Evolutionary conservation across 2,329 filamentous ascomycete species (phyloP).

Genomic region (Ophiostoma sp.): DNA sequence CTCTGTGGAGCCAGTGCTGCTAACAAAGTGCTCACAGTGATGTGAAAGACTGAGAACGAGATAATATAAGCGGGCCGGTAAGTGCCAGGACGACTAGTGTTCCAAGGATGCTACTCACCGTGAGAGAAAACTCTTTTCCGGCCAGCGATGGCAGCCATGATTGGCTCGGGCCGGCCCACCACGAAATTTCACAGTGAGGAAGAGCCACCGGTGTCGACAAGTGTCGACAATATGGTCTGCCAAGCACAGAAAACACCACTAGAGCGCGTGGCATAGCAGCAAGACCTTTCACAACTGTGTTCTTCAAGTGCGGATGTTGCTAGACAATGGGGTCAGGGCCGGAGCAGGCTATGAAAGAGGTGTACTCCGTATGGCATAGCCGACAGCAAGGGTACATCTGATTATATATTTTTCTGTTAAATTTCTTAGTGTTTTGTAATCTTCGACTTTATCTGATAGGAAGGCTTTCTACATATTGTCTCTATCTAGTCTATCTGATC

Average conservation of each 20-base stretch:
- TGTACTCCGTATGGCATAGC: too few species aligned
- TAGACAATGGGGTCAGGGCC: constrained; percentile 1
- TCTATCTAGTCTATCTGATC: too few species aligned
- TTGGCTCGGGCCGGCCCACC: neutral
- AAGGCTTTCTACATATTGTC: too few species aligned
- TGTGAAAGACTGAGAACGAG: neutral
- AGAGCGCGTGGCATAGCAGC: neutral
- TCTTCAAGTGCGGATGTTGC: neutral
- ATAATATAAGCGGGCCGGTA: neutral
- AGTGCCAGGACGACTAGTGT: neutral
- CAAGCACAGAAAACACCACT: neutral
- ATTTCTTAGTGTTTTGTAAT: too few species aligned
- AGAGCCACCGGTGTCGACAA: neutral
- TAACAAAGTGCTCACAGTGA: neutral
- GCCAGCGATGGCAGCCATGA: neutral
- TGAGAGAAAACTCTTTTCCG: neutral
- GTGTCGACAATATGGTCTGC: too few species aligned
- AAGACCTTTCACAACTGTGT: neutral
- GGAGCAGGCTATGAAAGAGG: neutral
- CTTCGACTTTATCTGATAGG: neutral
- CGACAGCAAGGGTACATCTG: too few species aligned
- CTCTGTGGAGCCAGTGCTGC: neutral
- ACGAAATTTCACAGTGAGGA: neutral
- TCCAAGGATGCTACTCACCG: neutral
- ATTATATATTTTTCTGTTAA: too few species aligned